These are phyloP conservation scores for Rhizopogon salebrosus DNA, from an alignment of 768 basidiomycete genomes.

Conservation along the genomic window DNA sequence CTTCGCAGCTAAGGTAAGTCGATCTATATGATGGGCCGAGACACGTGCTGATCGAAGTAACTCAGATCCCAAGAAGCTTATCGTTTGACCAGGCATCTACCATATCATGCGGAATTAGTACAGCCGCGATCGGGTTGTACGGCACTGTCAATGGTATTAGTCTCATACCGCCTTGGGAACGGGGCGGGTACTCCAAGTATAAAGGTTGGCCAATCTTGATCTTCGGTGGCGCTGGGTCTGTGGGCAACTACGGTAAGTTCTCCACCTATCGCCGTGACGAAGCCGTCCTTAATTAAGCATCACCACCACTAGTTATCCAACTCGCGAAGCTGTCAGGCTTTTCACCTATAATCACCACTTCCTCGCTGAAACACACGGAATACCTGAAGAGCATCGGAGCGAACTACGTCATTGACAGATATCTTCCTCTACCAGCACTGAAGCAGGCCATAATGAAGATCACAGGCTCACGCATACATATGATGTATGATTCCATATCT, in stretches of 20 bases:
- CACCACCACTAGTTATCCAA: slow-evolving; percentile 28
- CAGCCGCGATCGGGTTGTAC: slow-evolving; percentile 48
- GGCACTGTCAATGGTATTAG: slow-evolving; percentile 34
- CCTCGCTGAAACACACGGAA: slow-evolving; percentile 30
- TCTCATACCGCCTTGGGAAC: slow-evolving; percentile 34
- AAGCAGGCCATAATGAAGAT: slow-evolving; percentile 33
- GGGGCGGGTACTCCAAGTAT: slow-evolving; percentile 35
- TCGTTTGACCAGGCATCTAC: slow-evolving; percentile 46
- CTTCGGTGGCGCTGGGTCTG: slow-evolving; percentile 43
- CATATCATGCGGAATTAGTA: slow-evolving; percentile 43
- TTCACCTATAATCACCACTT: slow-evolving; percentile 28
- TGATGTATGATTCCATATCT: slow-evolving; percentile 36
- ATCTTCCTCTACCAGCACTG: slow-evolving; percentile 22
- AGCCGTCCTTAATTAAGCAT: slow-evolving; percentile 8
- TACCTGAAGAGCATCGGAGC: slow-evolving; percentile 30
- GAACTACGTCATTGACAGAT: slow-evolving; percentile 31
- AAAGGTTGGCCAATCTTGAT: slow-evolving; percentile 40
- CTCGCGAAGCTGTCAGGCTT: slow-evolving; percentile 37
- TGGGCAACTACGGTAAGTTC: slow-evolving; percentile 44
- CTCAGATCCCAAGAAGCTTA: slow-evolving; percentile 40
- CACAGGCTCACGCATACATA: slow-evolving; percentile 27
- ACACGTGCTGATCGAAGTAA: neutral
- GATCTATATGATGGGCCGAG: neutral
- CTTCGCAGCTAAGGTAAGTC: slow-evolving; percentile 34
- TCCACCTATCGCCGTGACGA: slow-evolving; percentile 4